These are phyloP conservation scores for Leptographium wingfieldii DNA, from an alignment of 2,329 filamentous ascomycete species.

Conservation along the genomic window DNA sequence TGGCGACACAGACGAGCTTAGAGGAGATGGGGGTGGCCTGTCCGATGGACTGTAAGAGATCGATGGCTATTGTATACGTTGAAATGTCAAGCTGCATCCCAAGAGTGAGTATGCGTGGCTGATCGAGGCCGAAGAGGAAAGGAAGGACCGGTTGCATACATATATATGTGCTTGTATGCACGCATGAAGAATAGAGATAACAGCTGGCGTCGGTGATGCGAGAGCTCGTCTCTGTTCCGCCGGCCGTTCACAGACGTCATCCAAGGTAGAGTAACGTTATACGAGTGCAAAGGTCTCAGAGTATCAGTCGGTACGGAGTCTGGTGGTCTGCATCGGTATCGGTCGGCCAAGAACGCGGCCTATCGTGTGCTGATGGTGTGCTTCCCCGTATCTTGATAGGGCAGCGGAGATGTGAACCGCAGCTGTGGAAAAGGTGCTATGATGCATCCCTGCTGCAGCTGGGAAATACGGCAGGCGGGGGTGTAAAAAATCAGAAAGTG, in stretches of 20 bases:
- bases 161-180: neutral
- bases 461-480: neutral
- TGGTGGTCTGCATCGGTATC: neutral
- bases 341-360: neutral
- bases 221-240: too few relatives aligned
- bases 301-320: neutral
- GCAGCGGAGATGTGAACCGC: neutral
- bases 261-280: too few relatives aligned
- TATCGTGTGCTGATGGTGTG: neutral
- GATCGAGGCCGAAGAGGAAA: neutral
- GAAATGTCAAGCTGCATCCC: too few relatives aligned
- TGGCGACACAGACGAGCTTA: neutral
- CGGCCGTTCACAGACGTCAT: too few relatives aligned
- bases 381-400: neutral
- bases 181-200: too few relatives aligned
- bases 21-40: too few relatives aligned
- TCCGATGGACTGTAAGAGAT: too few relatives aligned
- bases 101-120: neutral
- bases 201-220: too few relatives aligned
- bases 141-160: neutral
- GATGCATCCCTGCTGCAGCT: constrained; percentile 1
- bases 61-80: too few relatives aligned
- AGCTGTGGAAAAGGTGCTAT: neutral
- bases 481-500: too few relatives aligned
- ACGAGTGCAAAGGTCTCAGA: too few relatives aligned